Base-by-base conservation (phyloP, 768 basidiomycete species). In the Leccinum disarticulatum region DNA sequence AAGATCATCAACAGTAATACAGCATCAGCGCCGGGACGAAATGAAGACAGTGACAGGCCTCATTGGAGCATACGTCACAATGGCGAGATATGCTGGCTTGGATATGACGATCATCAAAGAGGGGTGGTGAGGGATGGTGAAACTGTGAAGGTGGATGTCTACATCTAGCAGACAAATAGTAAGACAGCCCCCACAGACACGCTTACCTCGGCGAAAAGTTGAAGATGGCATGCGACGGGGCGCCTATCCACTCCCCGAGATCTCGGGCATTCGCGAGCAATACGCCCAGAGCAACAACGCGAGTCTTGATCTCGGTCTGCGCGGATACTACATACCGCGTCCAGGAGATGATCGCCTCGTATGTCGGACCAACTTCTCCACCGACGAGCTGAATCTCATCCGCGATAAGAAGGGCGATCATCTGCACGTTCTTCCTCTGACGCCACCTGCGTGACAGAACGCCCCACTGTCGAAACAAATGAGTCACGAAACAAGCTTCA, bases 31-130 rank as follows among this genome's bases (percentile, higher is more conserved):
- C 22, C 96, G 83, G 19, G 93, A 94, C 0, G 94, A 90, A 0
- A 98, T 95, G 61, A 98, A 98, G 62, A 92, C 77, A 66, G 98
- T 89, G 62, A 94, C 92, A 0, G 95, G 95, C 66, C 91, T 92
- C 4, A 84, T 81, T 0, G 87, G 82, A 0, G 97, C 88, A 64
- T 94, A 87, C 69, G 98, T 96, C 48, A 87, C 78, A 61, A 98
- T 90, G 31, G 95, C 88, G 6, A 98, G 84, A 71, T 98, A 98
- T 0, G 96, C 92, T 0, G 97, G 97, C 71, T 98, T 98, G 8
- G 95, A 95, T 97, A 99, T 98, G 49, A 94, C 84, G 60, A 98
- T 93, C 96, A 99, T 98, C 46, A 99, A 79, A 0, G 95, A 97
- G 0, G 97, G 95, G 85, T 96, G 97, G 70, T 98, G 97, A n/a